phyloP scores from a whole-genome alignment of 2,329 filamentous ascomycete genomes.

The Pseudogymnoascus pannorum region DNA sequence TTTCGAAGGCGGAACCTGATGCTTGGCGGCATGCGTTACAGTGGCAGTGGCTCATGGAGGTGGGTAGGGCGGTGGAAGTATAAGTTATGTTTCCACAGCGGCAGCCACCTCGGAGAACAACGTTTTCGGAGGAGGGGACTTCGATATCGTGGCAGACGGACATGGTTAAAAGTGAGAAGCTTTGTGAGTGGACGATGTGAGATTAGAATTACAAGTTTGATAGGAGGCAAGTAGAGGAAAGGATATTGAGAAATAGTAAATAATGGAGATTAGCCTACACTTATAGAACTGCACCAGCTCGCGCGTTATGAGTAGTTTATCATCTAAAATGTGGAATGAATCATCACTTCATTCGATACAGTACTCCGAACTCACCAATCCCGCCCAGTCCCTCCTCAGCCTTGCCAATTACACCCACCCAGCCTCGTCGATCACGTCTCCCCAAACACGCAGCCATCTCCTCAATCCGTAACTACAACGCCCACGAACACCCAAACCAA shows the following conservation, averaged over 20 bases:
- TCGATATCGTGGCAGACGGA: background rate
- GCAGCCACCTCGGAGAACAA: constrained; percentile 35
- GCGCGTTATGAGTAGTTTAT: constrained; percentile 11
- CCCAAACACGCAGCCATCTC: background rate
- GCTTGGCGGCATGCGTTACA: constrained; percentile 42
- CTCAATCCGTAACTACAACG: background rate
- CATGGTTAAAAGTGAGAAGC: background rate
- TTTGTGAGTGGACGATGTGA: background rate
- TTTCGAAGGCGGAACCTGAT: constrained; percentile 38
- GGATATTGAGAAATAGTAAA: background rate
- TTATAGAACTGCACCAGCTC: background rate
- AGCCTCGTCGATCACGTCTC: background rate
- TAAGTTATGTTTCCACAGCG: constrained; percentile 38
- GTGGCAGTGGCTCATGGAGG: constrained; percentile 36
- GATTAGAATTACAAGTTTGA: background rate
- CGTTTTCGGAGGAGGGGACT: background rate
- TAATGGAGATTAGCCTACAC: background rate
- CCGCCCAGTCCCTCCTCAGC: background rate
- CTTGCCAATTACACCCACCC: background rate
- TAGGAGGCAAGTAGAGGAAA: background rate
- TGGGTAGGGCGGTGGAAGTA: constrained; percentile 31
- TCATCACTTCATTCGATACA: background rate
- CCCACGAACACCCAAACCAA: background rate
- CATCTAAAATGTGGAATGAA: constrained; percentile 14
- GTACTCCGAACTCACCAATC: background rate